Evolutionary conservation across 1,139 yeast species (phyloP).

Genomic region (Sugiyamaella grinbergsii): DNA sequence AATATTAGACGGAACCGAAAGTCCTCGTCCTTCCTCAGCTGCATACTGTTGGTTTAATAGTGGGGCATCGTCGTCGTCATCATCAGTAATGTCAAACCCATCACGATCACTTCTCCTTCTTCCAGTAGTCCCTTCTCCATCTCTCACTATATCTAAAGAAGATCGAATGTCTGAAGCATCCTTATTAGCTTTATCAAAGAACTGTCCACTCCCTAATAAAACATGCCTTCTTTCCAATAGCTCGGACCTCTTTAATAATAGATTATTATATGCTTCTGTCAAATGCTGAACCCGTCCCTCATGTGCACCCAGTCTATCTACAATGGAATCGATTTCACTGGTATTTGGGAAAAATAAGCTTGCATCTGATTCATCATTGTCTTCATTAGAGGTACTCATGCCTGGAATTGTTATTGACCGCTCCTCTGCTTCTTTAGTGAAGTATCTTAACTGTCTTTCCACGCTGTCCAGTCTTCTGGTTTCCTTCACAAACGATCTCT

Average conservation of each 20-base stretch:
- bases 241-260: constrained; percentile 57
- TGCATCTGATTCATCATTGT: constrained; percentile 33
- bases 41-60: constrained; percentile 23
- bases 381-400: constrained; percentile 29
- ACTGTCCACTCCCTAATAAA: constrained; percentile 66
- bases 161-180: constrained; percentile 28
- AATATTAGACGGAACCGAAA: constrained; percentile 19
- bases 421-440: constrained; percentile 37
- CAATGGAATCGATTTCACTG: constrained; percentile 74
- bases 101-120: constrained; percentile 10
- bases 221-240: constrained; percentile 68
- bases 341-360: constrained; percentile 48
- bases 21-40: constrained; percentile 20
- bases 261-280: constrained; percentile 56
- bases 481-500: constrained; percentile 83
- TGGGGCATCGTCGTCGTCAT: constrained; percentile 34
- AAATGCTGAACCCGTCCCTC: constrained; percentile 64
- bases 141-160: constrained; percentile 30
- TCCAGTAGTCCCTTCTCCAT: background rate
- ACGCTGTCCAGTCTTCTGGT: constrained; percentile 66
- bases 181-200: constrained; percentile 51
- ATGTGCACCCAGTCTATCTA: constrained; percentile 62
- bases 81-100: constrained; percentile 18
- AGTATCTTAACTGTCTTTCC: constrained; percentile 56
- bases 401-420: constrained; percentile 32